phyloP scores from a whole-genome alignment of 2,329 filamentous ascomycete genomes.

The Pyrenochaeta sp. region DNA sequence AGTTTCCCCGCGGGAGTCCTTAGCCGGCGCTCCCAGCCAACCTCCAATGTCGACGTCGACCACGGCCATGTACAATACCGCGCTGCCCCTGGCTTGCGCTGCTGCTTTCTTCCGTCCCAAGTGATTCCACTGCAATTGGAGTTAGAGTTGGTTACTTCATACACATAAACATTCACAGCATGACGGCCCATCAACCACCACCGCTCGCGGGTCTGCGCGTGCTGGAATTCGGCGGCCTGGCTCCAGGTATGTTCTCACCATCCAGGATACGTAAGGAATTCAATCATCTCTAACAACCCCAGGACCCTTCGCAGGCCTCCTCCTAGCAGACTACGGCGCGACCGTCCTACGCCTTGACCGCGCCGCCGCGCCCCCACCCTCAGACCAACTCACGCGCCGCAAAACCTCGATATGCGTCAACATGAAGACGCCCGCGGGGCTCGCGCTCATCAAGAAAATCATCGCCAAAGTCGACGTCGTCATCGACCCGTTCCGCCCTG shows the following conservation, averaged over 20 bases:
- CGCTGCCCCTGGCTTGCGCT: not conserved
- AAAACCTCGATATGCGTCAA: constrained; percentile 84
- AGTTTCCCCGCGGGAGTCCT: constrained; percentile 39
- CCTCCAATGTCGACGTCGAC: constrained; percentile 41
- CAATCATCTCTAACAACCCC: constrained; percentile 5
- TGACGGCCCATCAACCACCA: constrained; percentile 47
- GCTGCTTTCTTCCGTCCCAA: not conserved
- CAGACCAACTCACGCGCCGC: constrained; percentile 79
- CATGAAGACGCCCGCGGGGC: constrained; percentile 72
- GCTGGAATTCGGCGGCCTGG: constrained; percentile 70
- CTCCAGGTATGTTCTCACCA: constrained; percentile 55
- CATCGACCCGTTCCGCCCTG: constrained; percentile 92
- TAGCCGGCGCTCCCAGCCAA: constrained; percentile 37
- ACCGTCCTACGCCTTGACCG: constrained; percentile 86
- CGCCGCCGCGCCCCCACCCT: constrained; percentile 58
- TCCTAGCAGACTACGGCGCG: constrained; percentile 84
- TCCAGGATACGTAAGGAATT: not conserved
- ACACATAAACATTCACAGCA: constrained; percentile 10
- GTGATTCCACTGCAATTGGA: not conserved
- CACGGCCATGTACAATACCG: constrained; percentile 26
- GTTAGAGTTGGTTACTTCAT: not conserved
- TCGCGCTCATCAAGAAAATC: constrained; percentile 71
- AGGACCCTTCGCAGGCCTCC: constrained; percentile 88
- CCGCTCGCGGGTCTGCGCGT: constrained; percentile 67
- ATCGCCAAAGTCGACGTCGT: constrained; percentile 73